Percentiles rank a stretch among this genome's conserved stretches.
Evolutionary conservation across 768 basidiomycete species (phyloP).

Genomic region (Pholiota microspora): DNA sequence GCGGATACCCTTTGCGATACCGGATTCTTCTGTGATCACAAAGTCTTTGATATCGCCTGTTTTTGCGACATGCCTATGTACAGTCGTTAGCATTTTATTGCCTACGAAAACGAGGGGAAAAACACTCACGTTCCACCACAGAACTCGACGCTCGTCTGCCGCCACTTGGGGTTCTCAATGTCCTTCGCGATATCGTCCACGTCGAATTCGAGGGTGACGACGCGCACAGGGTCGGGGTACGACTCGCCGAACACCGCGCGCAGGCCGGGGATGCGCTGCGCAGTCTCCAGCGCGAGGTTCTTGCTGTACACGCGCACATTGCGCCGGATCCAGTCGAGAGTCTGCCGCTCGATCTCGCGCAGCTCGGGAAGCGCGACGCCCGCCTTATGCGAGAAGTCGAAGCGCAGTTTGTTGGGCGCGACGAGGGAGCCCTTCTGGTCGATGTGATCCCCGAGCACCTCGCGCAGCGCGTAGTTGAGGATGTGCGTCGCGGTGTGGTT

Average conservation of each 20-base stretch:
- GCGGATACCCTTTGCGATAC: slow-evolving; percentile 97
- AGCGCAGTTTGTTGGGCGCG: slow-evolving; percentile 92
- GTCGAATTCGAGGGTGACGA: slow-evolving; percentile 87
- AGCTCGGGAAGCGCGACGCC: slow-evolving; percentile 78
- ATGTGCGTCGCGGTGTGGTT: slow-evolving; percentile 99
- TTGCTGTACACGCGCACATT: slow-evolving; percentile 89
- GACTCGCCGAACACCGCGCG: slow-evolving; percentile 97
- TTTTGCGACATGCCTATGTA: slow-evolving; percentile 81
- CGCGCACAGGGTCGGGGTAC: slow-evolving; percentile 96
- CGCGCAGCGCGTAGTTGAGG: slow-evolving; percentile 90
- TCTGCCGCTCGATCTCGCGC: slow-evolving; percentile 77
- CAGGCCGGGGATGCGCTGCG: slow-evolving; percentile 87
- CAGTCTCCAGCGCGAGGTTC: slow-evolving; percentile 75
- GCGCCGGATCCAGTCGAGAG: slow-evolving; percentile 84
- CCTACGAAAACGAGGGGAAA: not conserved
- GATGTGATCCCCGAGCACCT: slow-evolving; percentile 94
- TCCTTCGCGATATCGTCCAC: slow-evolving; percentile 86
- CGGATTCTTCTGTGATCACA: slow-evolving; percentile 91
- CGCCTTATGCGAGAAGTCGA: slow-evolving; percentile 97
- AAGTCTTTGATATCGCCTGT: slow-evolving; percentile 98
- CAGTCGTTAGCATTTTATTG: not conserved
- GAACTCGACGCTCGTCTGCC: slow-evolving; percentile 90
- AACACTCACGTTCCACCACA: slow-evolving; percentile 92
- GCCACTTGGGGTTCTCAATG: slow-evolving; percentile 88
- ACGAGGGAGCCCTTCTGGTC: slow-evolving; percentile 99